phyloP scores from a whole-genome alignment of 495 filamentous ascomycete species.

The Tuber calosporum region DNA sequence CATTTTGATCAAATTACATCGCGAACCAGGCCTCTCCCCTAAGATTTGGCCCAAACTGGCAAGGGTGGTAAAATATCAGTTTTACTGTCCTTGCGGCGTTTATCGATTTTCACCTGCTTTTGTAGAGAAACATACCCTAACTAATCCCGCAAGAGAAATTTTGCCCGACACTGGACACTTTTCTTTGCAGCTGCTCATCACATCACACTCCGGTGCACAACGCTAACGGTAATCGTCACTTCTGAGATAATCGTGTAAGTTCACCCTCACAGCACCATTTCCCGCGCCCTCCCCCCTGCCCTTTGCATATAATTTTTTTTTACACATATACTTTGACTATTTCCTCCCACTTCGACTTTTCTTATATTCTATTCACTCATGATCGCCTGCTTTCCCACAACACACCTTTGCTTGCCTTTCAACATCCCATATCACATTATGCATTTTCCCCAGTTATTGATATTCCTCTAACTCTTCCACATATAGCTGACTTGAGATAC shows the following conservation, averaged over 20 bases:
- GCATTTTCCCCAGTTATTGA: not conserved
- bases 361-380: not conserved
- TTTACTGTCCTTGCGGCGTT: not conserved
- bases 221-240: conserved; percentile 1
- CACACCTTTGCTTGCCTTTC: not conserved
- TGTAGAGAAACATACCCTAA: conserved; percentile 3
- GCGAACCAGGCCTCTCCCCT: not conserved
- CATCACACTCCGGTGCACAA: not conserved
- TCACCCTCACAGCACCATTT: not conserved
- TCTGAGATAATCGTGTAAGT: conserved; percentile 5
- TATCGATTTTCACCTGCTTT: not conserved
- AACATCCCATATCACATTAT: not conserved
- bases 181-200: conserved; percentile 1
- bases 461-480: conserved; percentile 18
- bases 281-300: not conserved
- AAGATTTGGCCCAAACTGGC: not conserved
- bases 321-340: not conserved
- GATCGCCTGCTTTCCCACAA: not conserved
- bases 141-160: not conserved
- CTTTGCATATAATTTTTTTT: not conserved
- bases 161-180: not conserved
- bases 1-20: not conserved
- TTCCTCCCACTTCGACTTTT: not conserved
- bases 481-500: conserved; percentile 20
- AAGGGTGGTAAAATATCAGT: conserved; percentile 1